Base-by-base conservation (phyloP, 2,329 filamentous ascomycete species). In the Orbilia brochopaga region DNA sequence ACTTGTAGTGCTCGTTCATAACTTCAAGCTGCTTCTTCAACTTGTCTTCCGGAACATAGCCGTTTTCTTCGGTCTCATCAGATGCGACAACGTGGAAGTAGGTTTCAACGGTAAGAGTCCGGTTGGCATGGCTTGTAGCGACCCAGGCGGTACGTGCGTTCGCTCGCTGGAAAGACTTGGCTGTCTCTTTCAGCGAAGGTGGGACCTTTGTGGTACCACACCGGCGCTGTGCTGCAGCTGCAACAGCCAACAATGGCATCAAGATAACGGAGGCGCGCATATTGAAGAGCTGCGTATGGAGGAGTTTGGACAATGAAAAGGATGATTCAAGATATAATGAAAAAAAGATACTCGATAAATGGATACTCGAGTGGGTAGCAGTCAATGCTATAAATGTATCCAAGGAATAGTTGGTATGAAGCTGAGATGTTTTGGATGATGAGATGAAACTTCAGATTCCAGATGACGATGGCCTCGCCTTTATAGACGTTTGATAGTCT, bases 1-100 rank as follows among this genome's bases (percentile, higher is more conserved):
- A 78, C 17, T 77, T 78, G 65, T 81, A 85, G 15, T 81, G 81
- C 0, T 74, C 60, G 76, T 84, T 85, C 75, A 85, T 75, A 19
- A 81, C 80, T 2, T 77, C 73, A n/a, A 84, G 75, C 78, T 85
- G 83, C 60, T 78, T 73, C 52, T 76, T 63, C 72, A 79, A 76
- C 53, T 77, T 73, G 73, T 79, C 75, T 79, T 82, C 65, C 32
- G 32, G 23, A 35, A 27, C 15, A 17, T 52, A 37, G 37, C 61
- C 52, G 51, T 32, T 55, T 61, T 40, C 57, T 53, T 76, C 80
- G 55, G 72, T 75, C 35, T 76, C 64, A 5, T 77, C 61, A 13
- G 75, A 76, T 6, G 77, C 76, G 15, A 80, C 70, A 17, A 79
- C 77, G 67, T 80, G 79, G 74, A 80, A 79, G 75, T 79, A 73